Base-by-base conservation (phyloP, 179 eudicot genomes). In the Heliamphora ciliata region DNA sequence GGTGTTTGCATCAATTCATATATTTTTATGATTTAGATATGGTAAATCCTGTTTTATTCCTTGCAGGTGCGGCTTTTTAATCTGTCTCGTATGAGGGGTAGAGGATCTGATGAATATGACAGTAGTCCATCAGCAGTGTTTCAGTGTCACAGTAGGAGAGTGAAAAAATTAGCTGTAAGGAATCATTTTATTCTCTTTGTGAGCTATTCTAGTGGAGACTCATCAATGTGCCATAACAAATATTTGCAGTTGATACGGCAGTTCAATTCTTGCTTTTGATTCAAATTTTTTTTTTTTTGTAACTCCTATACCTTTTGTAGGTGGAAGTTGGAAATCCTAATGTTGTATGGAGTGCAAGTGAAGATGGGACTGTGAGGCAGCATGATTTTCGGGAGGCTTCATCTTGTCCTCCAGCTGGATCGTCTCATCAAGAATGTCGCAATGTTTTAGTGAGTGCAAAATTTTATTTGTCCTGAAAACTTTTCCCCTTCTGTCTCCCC, bases 291-390 rank as follows among this genome's bases (percentile, higher is more conserved):
- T 1, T 31, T 44, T 14, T 75, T 58, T 59, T 81, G 6, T 44
- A 68, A n/a, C 48, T 79, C 17, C 3, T 81, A 14, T 70, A 60
- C 31, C 50, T 64, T 55, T 83, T 83, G 79, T 77, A 96, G 99
- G 96, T 94, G 85, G 99, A 96, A 89, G 89, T 87, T 81, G 99
- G 99, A 82, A 96, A 96, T 78, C 99, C 99, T 24, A 88, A 94
- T 89, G 88, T 96, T 84, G 93, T 96, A 61, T 96, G 99, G 99
- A 96, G 99, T 91, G 99, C 99, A 83, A 96, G 99, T 88, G 99
- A 96, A 90, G 99, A 96, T 84, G 99, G 98, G 76, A 96, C 99
- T 21, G 77, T 96, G 88, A 91, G 99, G 86, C 99, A 96, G 87
- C 97, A 96, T 87, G 98, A 96, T 82, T 86, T 96, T 58, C 93